Conservation (phyloP, 306 rosid species). For the Fragaria ananassa region DNA sequence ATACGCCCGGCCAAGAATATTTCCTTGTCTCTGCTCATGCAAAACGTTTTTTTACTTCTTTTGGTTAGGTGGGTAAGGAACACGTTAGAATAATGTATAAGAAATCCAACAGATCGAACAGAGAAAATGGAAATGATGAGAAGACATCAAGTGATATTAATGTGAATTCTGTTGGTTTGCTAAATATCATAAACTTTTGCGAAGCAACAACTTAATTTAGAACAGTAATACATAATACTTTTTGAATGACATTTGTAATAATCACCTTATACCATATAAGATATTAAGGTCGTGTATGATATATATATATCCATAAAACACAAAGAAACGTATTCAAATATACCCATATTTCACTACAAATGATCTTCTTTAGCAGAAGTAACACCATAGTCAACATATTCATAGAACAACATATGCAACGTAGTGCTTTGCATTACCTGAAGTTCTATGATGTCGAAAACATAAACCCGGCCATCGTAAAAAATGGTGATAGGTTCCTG, state of each 20-base stretch:
- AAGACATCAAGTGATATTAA: not conserved
- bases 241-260: no score
- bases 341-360: no score
- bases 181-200: not conserved
- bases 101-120: not conserved
- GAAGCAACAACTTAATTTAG: not conserved
- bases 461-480: conserved; percentile 18
- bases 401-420: not conserved
- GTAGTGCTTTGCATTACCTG: conserved; percentile 18
- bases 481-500: conserved; percentile 16
- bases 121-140: not conserved
- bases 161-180: not conserved
- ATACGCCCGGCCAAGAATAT: not conserved
- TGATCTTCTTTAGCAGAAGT: no score
- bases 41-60: not conserved
- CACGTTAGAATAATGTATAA: not conserved
- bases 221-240: not conserved
- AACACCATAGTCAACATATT: no score
- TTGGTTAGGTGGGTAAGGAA: not conserved
- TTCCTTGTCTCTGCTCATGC: not conserved
- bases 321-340: no score
- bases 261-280: no score
- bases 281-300: no score
- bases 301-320: no score
- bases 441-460: conserved; percentile 28